Evolutionary conservation across 495 filamentous ascomycete genomes (phyloP), one percentile per base, ranked within the genome.

Genomic region (Podospora pseudopauciseta): DNA sequence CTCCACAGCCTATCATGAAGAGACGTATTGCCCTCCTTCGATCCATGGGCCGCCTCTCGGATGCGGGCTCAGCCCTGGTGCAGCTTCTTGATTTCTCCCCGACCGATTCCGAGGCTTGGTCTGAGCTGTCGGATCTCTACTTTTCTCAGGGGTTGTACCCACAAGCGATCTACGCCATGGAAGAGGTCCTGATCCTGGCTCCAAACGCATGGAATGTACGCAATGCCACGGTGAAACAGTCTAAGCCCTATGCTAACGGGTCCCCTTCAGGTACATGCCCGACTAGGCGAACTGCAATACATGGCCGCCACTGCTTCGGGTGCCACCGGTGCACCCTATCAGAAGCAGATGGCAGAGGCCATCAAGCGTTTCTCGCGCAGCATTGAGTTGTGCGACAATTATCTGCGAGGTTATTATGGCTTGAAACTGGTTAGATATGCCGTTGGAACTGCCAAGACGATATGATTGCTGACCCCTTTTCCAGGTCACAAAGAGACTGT

Each of bases 181-280:
- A 99, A 74, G 95, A 98, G 76, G 92, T 95, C 55, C 76, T 99
- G 39, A 80, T 98, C 49, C 83, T 96, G 67, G 86, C 87, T n/a
- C 94, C 95, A 11, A 93, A 96, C 81, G 91, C 95, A 30, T 99
- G 96, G 92, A 97, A 92, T 84, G 92, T 95, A 78, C 72, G 90
- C 80, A 54, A 49, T 49, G 60, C 75, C 61, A 63, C 59, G 60
- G 60, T 30, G 60, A 28, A 27, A 63, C 20, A 69, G 53, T 5
- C 65, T 58, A 76, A 73, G 68, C 58, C 64, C 30, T 70, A 69
- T 67, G 72, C 71, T 79, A 72, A 79, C 68, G 66, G 63, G 32
- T 20, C 64, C 1, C 19, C 18, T 67, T 28, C 70, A 97, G 89
- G 85, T 97, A 65, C 95, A 97, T 80, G 93, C 94, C 27, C 88